Conservation (phyloP, 305 asterid genomes). For the Stenogyne calaminthoides region DNA sequence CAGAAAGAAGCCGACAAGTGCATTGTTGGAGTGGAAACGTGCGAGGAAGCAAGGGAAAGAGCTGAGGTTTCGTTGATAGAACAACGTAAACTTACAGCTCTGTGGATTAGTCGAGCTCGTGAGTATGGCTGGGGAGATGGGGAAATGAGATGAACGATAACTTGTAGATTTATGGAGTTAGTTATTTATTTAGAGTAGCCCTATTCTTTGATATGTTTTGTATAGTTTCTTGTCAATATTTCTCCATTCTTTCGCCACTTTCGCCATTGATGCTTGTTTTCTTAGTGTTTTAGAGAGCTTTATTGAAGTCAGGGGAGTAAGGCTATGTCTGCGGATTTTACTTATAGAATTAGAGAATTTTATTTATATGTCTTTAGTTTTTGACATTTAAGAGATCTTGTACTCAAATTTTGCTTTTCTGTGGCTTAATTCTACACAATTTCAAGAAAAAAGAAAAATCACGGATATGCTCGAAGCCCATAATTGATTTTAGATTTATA, state of each 20-base stretch:
- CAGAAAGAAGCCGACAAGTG: conserved; percentile 64
- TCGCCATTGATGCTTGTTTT: background rate
- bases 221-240: conserved; percentile 30
- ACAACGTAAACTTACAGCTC: conserved; percentile 55
- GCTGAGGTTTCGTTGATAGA: conserved; percentile 46
- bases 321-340: background rate
- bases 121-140: conserved; percentile 61
- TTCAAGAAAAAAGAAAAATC: background rate
- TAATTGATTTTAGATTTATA: too few species aligned
- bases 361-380: background rate
- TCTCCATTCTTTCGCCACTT: conserved; percentile 23
- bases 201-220: conserved; percentile 23
- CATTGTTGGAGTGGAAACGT: conserved; percentile 44
- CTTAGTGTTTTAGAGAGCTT: background rate
- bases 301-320: background rate
- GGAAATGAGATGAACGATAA: conserved; percentile 10
- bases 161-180: background rate
- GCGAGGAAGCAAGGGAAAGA: conserved; percentile 65
- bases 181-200: conserved; percentile 21
- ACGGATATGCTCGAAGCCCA: background rate
- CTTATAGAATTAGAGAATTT: background rate
- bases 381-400: background rate
- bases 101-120: conserved; percentile 66
- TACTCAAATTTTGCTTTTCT: background rate
- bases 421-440: background rate